Evolutionary conservation across 176 grass and related monocot species (phyloP), one percentile per base, ranked within the genome.

Genomic region (Eleusine indica): DNA sequence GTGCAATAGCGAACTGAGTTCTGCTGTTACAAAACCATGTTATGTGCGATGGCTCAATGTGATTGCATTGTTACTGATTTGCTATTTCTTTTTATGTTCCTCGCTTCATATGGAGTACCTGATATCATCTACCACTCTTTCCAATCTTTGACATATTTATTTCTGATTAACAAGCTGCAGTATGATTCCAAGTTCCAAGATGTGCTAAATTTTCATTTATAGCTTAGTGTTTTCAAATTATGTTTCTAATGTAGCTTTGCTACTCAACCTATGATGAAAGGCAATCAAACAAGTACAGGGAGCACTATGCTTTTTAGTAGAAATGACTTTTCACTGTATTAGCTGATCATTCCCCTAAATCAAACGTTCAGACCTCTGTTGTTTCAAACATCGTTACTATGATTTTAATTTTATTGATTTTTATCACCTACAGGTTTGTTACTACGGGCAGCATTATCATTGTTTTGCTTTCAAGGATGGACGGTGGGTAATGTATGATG

Each of bases 401-500:
- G 30, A 83, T 60, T 48, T 60, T 25, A 76, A 17, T 40, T 74
- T 74, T 81, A 47, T 22, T 84, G 73, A 57, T 78, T 71, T 86
- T 86, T 82, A 43, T 38, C 9, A 5, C 79, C 72, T 87, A 69
- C 88, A 99, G 93, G 91, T 99, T 72, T 99, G 97, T 89, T 99
- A 99, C 77, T 99, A 99, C 19, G 97, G 97, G 74, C 97, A 99
- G 79, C 97, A 96, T 82, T 99, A 99, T 80, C 93, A 99, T 85
- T 99, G 93, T 63, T 96, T 99, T 94, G 97, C 97, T 80, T 94
- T 89, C 49, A 90, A 99, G 86, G 86, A 92, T 87, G 93, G 88
- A 51, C 80, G 79, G 30, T 99, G 97, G 97, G 91, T 96, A 63
- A 99, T 99, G 96, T 99, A 93, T 83, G 96, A 99, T 87, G 96